phyloP scores from a whole-genome alignment of 192 early-diverging fungal species.

The Backusella macrospora region DNA sequence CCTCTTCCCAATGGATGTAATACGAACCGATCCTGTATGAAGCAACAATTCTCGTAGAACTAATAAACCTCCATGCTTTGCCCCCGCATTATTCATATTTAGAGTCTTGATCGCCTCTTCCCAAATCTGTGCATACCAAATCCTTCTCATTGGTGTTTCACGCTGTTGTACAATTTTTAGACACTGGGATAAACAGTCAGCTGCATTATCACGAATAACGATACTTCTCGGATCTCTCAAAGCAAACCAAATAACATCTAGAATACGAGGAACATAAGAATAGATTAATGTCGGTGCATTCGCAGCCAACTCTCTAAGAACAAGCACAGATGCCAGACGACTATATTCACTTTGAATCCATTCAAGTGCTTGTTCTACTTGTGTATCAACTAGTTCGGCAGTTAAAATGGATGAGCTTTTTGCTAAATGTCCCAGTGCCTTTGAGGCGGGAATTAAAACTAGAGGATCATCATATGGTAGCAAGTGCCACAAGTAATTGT shows the following conservation, averaged over 20 bases:
- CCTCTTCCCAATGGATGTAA: background rate
- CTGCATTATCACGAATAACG: conserved; percentile 78
- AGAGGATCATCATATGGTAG: conserved; percentile 72
- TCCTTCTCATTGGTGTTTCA: conserved; percentile 61
- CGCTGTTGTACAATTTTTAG: conserved; percentile 81
- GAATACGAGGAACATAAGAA: conserved; percentile 74
- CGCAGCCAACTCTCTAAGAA: conserved; percentile 71
- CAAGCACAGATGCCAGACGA: conserved; percentile 79
- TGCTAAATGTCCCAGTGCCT: conserved; percentile 75
- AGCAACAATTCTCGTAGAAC: conserved; percentile 77
- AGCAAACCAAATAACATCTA: conserved; percentile 84
- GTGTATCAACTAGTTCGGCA: conserved; percentile 82
- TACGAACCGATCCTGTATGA: conserved; percentile 75
- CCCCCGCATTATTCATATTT: conserved; percentile 68
- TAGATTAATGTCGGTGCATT: conserved; percentile 85
- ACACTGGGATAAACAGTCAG: conserved; percentile 77
- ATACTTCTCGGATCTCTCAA: conserved; percentile 77
- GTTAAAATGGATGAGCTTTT: conserved; percentile 66
- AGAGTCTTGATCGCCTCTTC: conserved; percentile 81
- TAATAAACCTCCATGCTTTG: conserved; percentile 83
- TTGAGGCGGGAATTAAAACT: conserved; percentile 72
- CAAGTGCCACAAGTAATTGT: conserved; percentile 76
- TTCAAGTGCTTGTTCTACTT: conserved; percentile 82
- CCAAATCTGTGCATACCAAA: conserved; percentile 78
- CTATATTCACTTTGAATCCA: conserved; percentile 82